Base-by-base conservation (phyloP, 805 yeast genomes). In the Cyberlindnera amylophila region DNA sequence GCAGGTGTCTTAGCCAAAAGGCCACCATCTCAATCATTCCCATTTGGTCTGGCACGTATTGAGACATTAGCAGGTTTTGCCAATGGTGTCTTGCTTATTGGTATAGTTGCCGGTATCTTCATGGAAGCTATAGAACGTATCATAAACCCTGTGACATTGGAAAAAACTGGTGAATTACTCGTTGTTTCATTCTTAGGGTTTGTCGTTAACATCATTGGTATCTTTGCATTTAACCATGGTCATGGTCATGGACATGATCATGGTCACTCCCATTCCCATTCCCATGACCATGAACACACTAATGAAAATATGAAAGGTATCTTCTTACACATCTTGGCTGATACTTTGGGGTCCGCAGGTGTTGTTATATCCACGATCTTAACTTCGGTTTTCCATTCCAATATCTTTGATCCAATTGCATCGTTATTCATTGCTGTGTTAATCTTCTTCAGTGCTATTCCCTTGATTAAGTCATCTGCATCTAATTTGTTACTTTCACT, bases 21-120 rank as follows among this genome's bases (percentile, higher is more conserved):
- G 47, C 79, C 81, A 2, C 74, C 86, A 5, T 76, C 76, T 45
- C 73, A 81, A n/a, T 72, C 75, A 39, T 91, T 76, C 58, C 97
- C 98, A 1, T 88, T 87, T 67, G 96, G 96, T 0, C 68, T 91
- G 38, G 72, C 80, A 7, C 79, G 89, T 61, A 79, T 93, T 36
- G 98, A 90, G 61, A 89, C 95, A 2, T 70, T 93, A 42, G 93
- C 97, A 0, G 99, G 99, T 0, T 93, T 93, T 56, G 86, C 98
- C 4, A 93, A 93, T 61, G 99, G 96, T 4, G 83, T 95, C 7
- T 64, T 93, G 38, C 69, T 93, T 33, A 63, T 95, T 18, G 96
- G 96, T 2, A 91, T 93, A 35, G 90, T 93, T 18, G 82, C 84
- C 18, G 93, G 96, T 15, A 89, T 93, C 34, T 72, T 86, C 18